Evolutionary conservation across 495 filamentous ascomycete genomes (phyloP).

Genomic region (Talaromyces liani): DNA sequence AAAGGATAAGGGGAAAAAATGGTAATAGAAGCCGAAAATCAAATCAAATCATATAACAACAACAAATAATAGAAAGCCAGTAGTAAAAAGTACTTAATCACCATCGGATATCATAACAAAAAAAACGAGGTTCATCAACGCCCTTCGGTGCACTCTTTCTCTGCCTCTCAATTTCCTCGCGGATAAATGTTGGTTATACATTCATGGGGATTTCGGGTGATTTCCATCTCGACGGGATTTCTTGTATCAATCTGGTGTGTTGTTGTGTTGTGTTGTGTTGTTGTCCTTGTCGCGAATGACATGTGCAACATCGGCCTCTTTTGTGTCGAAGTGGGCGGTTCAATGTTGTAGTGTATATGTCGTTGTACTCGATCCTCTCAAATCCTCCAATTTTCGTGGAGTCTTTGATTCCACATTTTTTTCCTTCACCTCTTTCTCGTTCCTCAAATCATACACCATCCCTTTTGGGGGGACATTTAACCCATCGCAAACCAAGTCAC

Average conservation of each 20-base stretch:
- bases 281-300: not conserved
- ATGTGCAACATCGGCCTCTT: not conserved
- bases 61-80: slow-evolving; percentile 2
- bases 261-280: not conserved
- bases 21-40: slow-evolving; percentile 10
- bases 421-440: not conserved
- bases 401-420: not conserved
- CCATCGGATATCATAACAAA: not conserved
- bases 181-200: not conserved
- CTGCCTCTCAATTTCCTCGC: not conserved
- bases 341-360: not conserved
- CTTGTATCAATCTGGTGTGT: not conserved
- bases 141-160: not conserved
- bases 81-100: not conserved
- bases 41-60: slow-evolving; percentile 6
- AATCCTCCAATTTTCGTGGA: not conserved
- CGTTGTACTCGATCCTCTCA: not conserved
- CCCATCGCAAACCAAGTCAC: slow-evolving; percentile 73
- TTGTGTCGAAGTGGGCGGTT: not conserved
- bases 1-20: not conserved
- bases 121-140: not conserved
- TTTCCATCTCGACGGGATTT: not conserved
- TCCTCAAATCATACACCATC: slow-evolving; percentile 8
- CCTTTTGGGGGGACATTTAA: slow-evolving; percentile 13
- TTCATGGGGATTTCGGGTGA: not conserved